Conservation (phyloP, 305 asterid species). For the Solanum hybrid region DNA sequence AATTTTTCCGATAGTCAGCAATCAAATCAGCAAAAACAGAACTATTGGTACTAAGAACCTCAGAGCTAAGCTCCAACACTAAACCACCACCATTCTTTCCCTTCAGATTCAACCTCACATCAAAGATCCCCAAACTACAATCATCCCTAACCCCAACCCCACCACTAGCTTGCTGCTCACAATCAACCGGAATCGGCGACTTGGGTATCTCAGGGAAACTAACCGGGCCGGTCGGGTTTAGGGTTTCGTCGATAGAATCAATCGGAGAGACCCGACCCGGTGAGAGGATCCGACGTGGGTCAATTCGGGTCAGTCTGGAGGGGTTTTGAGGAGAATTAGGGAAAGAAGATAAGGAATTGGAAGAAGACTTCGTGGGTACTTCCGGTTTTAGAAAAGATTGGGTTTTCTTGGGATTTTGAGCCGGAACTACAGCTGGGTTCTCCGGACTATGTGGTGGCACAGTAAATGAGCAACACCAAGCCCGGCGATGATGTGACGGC, state of each 20-base stretch:
- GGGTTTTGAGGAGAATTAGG: constrained; percentile 41
- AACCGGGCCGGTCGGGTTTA: neutral
- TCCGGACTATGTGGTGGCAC: constrained; percentile 75
- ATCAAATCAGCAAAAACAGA: constrained; percentile 59
- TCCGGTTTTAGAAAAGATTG: constrained; percentile 9
- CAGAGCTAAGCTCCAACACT: constrained; percentile 69
- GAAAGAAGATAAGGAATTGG: constrained; percentile 16
- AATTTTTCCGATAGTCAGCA: constrained; percentile 29
- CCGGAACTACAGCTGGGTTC: constrained; percentile 21
- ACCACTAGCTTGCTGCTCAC: neutral
- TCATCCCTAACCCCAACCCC: constrained; percentile 14
- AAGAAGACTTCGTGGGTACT: constrained; percentile 21
- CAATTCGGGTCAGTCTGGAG: constrained; percentile 3
- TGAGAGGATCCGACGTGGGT: constrained; percentile 66
- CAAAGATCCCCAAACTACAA: constrained; percentile 37
- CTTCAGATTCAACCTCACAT: constrained; percentile 72
- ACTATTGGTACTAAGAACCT: constrained; percentile 60
- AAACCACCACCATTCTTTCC: constrained; percentile 58
- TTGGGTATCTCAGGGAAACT: constrained; percentile 16
- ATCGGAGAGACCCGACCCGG: constrained; percentile 98
- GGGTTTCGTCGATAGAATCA: constrained; percentile 27
- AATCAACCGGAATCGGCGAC: neutral
- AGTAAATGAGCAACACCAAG: constrained; percentile 89
- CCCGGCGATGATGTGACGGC: constrained; percentile 28
- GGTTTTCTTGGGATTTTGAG: constrained; percentile 13